Base-by-base conservation (phyloP, 306 rosid species). In the Arachis stenosperma region DNA sequence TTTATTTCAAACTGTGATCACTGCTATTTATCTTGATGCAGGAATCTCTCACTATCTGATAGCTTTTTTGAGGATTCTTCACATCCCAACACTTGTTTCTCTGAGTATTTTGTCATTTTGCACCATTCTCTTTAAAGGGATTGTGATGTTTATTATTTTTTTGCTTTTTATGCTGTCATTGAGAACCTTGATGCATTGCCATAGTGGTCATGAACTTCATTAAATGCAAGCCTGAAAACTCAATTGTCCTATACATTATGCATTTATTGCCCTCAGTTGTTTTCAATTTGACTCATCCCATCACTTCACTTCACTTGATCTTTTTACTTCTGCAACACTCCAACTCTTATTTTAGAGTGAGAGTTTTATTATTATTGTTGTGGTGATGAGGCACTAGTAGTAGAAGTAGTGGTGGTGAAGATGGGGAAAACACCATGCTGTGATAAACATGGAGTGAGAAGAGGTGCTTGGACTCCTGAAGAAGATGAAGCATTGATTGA, bases 381-480 rank as follows among this genome's bases (percentile, higher is more conserved):
- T 46, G 66, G 41, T 50, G 5, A 52, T 48, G 78, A 40, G 4
- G 37, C 3, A 33, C 4, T 33, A 33, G 37, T 33, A 17, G 50
- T 33, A 37, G 53, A 44, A 64, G 29, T n/a, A 22, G 75, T 56
- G 73, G 53, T 54, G 65, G 29, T 52, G 57, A 80, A 63, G 73
- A 81, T 81, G 84, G 84, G 77, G 27, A 81, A 78, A 51, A 63
- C 73, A 70, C 77, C 76, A 22, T 82, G 85, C 57, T 82, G 82
- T 82, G 85, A 82, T 64, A 62, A 82, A 54, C 53, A 77, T 44
- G 79, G 17, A 62, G 77, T 82, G 63, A 77, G 39, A 3, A 79
- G 70, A 29, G 84, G 87, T 43, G 70, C 81, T 48, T 83, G 87
- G 87, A 79, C 77, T 40, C 82, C 80, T n/a, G 84, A 83, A 76